Base-by-base conservation (phyloP, 176 grass and related monocot genomes). In the Areca catechu region DNA sequence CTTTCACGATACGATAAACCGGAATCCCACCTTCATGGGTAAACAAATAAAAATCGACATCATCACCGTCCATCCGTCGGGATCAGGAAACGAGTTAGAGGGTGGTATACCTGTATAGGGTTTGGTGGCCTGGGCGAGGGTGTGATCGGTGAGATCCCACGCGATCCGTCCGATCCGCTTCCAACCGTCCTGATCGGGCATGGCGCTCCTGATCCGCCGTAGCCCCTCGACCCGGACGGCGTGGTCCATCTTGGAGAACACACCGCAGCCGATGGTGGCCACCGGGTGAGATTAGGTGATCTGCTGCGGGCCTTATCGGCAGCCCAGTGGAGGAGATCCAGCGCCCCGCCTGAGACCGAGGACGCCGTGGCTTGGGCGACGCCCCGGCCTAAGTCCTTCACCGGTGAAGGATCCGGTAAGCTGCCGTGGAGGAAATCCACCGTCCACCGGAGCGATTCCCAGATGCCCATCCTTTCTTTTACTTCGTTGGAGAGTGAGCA, bases 391-490 rank as follows among this genome's bases (percentile, higher is more conserved):
- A 43, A 12, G 34, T 43, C 34, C 1, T 43, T 43, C 34, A 3
- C 34, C 0, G 10, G 34, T 2, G 34, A 43, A 43, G 34, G 10
- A 43, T 43, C 10, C 7, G 10, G 34, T 43, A 43, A 12, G 34
- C 34, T 43, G 2, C 34, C 5, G 0, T 43, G 34, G 34, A 43
- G 10, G 1, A 10, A 14, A 43, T 49, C 29, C 10, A 48, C 30
- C 29, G 63, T 24, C 16, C 21, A 51, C 17, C 25, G 15, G 19
- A 76, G 16, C 6, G 12, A 12, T 43, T 67, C 73, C 53, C 62
- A 53, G 7, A 76, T 59, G 27, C 62, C 54, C 73, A 75, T 75
- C 49, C 43, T 61, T 20, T 34, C 15, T 64, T n/a, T 53, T 37
- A 23, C 70, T 73, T 12, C 12, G 21, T 50, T 34, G 7, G 4